A percentile compares a stretch with the other conserved stretches of the same genome.
Conservation (phyloP, 2,329 filamentous ascomycete species). For the Sporothrix brunneoviolacea region DNA sequence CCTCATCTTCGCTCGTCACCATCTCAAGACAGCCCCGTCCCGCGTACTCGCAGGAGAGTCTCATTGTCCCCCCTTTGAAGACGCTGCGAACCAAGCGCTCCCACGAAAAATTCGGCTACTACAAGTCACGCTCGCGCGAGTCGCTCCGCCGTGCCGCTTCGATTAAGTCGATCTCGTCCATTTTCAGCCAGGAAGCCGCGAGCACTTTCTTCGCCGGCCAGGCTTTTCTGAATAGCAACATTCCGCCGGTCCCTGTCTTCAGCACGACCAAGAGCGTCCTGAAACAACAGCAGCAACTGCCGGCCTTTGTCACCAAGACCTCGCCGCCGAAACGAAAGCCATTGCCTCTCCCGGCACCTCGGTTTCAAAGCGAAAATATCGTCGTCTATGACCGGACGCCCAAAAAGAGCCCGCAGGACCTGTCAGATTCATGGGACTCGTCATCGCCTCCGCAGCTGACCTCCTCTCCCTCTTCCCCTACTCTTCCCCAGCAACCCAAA, state of each 20-base stretch:
- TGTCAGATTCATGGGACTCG: constrained; percentile 22
- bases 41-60: constrained; percentile 55
- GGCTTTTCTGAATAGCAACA: constrained; percentile 32
- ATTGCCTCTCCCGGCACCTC: constrained; percentile 12
- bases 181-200: constrained; percentile 40
- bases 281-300: constrained; percentile 1
- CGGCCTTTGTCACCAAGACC: constrained; percentile 3
- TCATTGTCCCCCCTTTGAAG: constrained; percentile 50
- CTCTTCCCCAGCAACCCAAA: constrained; percentile 13
- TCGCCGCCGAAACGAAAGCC: constrained; percentile 16
- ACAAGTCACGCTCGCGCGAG: constrained; percentile 46
- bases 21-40: constrained; percentile 29
- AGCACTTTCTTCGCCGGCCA: constrained; percentile 33
- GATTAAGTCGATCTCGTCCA: constrained; percentile 49
- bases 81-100: constrained; percentile 39
- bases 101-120: constrained; percentile 42
- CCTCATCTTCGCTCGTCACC: constrained; percentile 26
- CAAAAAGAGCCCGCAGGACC: background rate
- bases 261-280: constrained; percentile 11
- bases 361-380: constrained; percentile 8
- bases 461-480: constrained; percentile 15
- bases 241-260: constrained; percentile 27
- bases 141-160: constrained; percentile 39
- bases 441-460: constrained; percentile 27
- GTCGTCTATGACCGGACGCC: constrained; percentile 8